Evolutionary conservation across 805 yeast genomes (phyloP).

Genomic region (Schwanniomyces occidentalis): DNA sequence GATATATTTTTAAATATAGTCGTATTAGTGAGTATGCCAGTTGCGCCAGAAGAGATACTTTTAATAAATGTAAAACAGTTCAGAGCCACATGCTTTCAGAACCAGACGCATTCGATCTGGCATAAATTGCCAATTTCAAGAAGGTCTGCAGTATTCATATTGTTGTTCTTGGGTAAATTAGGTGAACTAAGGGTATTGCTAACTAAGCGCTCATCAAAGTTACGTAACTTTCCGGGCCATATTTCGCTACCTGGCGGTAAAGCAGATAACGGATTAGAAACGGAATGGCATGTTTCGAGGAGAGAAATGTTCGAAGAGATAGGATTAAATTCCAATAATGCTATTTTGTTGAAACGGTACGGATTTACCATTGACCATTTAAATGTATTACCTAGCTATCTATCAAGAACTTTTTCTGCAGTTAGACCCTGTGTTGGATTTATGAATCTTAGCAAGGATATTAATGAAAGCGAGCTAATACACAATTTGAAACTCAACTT

Average conservation of each 20-base stretch:
- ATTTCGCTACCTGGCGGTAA: constrained; percentile 94
- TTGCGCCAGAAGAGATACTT: constrained; percentile 19
- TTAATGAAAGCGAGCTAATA: constrained; percentile 18
- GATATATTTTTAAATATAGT: no score
- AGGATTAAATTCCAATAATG: constrained; percentile 60
- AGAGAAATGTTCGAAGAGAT: constrained; percentile 89
- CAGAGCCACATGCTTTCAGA: constrained; percentile 32
- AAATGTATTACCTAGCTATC: constrained; percentile 69
- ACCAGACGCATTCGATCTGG: constrained; percentile 51
- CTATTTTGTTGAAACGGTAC: constrained; percentile 37
- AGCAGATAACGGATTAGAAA: constrained; percentile 67
- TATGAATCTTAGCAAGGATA: constrained; percentile 38
- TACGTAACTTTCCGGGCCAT: constrained; percentile 83
- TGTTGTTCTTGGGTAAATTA: constrained; percentile 67
- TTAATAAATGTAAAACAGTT: constrained; percentile 34
- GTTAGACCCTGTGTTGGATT: constrained; percentile 81
- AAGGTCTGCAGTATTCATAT: constrained; percentile 76
- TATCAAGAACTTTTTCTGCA: constrained; percentile 78
- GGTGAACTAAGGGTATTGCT: constrained; percentile 79
- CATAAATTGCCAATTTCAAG: constrained; percentile 61
- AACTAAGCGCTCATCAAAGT: constrained; percentile 70
- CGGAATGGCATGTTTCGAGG: constrained; percentile 71
- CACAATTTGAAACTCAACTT: constrained; percentile 44
- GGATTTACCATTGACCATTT: constrained; percentile 64
- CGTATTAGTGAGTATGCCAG: no score